These are phyloP conservation scores for Capronia epimyces DNA, from an alignment of 2,329 filamentous ascomycete genomes.

Conservation along the genomic window DNA sequence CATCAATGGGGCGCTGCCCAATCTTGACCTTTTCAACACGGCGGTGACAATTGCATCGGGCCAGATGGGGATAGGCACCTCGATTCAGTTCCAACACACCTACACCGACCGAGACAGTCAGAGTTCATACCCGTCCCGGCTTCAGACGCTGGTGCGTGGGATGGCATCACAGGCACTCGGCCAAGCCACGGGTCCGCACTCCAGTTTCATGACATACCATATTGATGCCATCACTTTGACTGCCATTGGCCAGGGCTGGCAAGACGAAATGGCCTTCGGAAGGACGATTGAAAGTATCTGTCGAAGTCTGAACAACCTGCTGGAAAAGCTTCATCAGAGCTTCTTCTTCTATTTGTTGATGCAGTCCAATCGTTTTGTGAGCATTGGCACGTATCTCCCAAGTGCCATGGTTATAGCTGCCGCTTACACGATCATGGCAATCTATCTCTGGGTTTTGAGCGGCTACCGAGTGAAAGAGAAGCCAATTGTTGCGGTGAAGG, in stretches of 20 bases:
- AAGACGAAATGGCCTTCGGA: conserved; percentile 95
- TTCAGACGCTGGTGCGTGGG: conserved; percentile 82
- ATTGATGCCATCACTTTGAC: conserved; percentile 93
- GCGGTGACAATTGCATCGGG: conserved; percentile 79
- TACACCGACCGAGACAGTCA: conserved; percentile 54
- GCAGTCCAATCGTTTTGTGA: conserved; percentile 87
- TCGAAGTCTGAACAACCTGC: conserved; percentile 87
- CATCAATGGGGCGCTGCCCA: conserved; percentile 89
- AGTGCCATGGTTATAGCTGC: conserved; percentile 95
- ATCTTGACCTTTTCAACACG: conserved; percentile 92
- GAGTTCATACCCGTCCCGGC: conserved; percentile 71
- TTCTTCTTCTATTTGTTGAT: conserved; percentile 99
- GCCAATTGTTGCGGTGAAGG: conserved; percentile 24
- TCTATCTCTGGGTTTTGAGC: conserved; percentile 87
- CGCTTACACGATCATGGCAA: conserved; percentile 93
- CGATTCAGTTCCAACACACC: conserved; percentile 69
- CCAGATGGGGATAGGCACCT: conserved; percentile 83
- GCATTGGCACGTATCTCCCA: conserved; percentile 93
- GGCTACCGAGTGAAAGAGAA: conserved; percentile 49
- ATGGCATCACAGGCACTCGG: conserved; percentile 91
- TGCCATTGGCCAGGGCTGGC: conserved; percentile 85
- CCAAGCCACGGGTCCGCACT: conserved; percentile 83
- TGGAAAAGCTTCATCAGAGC: conserved; percentile 95
- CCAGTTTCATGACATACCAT: conserved; percentile 94
- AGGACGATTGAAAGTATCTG: conserved; percentile 85